These are phyloP conservation scores for Clonostachys byssicola DNA, from an alignment of 2,329 filamentous ascomycete genomes.

Conservation along the genomic window DNA sequence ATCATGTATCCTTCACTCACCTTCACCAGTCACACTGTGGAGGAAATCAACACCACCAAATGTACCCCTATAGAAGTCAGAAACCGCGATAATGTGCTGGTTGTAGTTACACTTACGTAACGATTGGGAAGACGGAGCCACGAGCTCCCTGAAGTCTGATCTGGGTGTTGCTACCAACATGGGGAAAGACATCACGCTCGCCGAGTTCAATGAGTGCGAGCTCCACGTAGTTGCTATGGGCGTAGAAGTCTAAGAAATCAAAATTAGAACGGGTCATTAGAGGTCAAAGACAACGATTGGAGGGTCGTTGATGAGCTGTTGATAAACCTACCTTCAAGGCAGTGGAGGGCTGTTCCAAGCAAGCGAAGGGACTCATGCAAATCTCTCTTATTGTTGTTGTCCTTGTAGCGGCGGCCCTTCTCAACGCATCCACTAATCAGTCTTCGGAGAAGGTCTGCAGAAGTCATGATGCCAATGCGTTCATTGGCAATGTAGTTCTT, in stretches of 20 bases:
- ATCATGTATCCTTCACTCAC: constrained; percentile 20
- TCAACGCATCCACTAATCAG: constrained; percentile 73
- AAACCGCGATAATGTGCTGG: not conserved
- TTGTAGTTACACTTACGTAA: constrained; percentile 44
- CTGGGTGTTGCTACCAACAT: constrained; percentile 73
- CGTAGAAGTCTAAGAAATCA: constrained; percentile 64
- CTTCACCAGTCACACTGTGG: constrained; percentile 74
- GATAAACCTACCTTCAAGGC: constrained; percentile 61
- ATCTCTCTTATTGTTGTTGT: constrained; percentile 59
- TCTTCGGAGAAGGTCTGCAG: constrained; percentile 69
- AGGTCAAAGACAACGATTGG: too few relatives aligned
- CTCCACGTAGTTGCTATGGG: constrained; percentile 91
- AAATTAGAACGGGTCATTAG: not conserved
- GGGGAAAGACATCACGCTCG: constrained; percentile 77
- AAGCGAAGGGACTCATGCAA: constrained; percentile 83
- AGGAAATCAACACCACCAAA: constrained; percentile 95
- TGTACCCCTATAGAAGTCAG: constrained; percentile 49
- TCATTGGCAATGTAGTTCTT: constrained; percentile 97
- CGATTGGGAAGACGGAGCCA: constrained; percentile 68
- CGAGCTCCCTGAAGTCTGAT: constrained; percentile 65
- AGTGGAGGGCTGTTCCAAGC: constrained; percentile 84
- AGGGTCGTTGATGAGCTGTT: too few relatives aligned
- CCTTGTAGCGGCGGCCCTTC: constrained; percentile 68
- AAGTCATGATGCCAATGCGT: constrained; percentile 72
- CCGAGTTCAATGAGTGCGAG: constrained; percentile 84